phyloP scores from a whole-genome alignment of 352 stramenopile genomes.

The Phytophthora brassicae region DNA sequence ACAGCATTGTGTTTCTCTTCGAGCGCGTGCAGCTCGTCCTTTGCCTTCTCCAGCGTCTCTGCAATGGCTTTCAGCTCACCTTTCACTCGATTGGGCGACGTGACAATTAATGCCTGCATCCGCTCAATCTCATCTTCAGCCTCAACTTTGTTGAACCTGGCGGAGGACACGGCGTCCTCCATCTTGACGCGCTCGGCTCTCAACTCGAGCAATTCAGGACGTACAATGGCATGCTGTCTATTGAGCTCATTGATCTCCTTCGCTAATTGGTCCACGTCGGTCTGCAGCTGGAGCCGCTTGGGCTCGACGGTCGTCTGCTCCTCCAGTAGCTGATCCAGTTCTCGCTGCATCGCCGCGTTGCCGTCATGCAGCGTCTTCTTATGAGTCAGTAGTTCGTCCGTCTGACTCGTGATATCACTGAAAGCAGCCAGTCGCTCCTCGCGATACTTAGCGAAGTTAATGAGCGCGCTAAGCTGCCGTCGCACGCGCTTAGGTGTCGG shows the following conservation, averaged over 20 bases:
- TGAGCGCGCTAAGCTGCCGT: conserved; percentile 93
- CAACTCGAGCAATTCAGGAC: conserved; percentile 79
- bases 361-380: conserved; percentile 61
- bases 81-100: conserved; percentile 87
- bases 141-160: conserved; percentile 84
- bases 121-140: conserved; percentile 76
- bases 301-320: conserved; percentile 60
- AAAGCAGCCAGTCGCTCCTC: conserved; percentile 92
- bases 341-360: conserved; percentile 54
- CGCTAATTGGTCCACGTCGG: conserved; percentile 85
- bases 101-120: conserved; percentile 87
- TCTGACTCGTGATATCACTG: conserved; percentile 73
- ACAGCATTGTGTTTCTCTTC: conserved; percentile 64
- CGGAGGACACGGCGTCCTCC: conserved; percentile 71
- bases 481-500: conserved; percentile 91
- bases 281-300: conserved; percentile 59
- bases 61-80: conserved; percentile 63
- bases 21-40: conserved; percentile 63
- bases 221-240: conserved; percentile 85
- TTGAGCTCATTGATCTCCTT: conserved; percentile 91
- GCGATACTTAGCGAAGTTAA: conserved; percentile 98
- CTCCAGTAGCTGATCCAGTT: conserved; percentile 62
- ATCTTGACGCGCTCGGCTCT: conserved; percentile 81
- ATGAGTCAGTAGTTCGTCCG: conserved; percentile 53
- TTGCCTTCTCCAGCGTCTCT: conserved; percentile 67